Base-by-base conservation (phyloP, 73 alveolate genomes). In the Uronychia setigera region DNA sequence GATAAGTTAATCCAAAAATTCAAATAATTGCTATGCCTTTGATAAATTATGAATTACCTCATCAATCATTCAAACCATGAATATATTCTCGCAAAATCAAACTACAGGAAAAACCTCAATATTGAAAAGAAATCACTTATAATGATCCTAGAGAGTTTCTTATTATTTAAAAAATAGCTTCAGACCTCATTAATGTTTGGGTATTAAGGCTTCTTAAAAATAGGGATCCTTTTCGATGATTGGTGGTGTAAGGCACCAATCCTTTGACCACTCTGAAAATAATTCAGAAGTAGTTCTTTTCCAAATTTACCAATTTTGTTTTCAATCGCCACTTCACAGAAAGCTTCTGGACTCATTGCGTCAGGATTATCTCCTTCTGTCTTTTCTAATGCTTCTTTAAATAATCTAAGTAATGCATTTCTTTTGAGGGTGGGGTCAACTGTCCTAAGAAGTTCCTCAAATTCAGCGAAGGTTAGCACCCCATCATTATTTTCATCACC, bases 401-500 rank as follows among this genome's bases (percentile, higher is more conserved):
- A 88, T 46, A 88, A 77, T 29, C 77, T 81, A 13, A 83, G 19
- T 31, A 88, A 77, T 76, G 82, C 81, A 34, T 83, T 88, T 34
- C 74, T 29, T 0, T 76, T 31, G 0, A 88, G 27, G 26, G 30
- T 76, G 26, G 80, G 78, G 29, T 88, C 91, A 31, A 88, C 58
- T 74, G 46, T 78, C 26, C 30, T 60, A 77, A 88, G 58, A 31
- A 88, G 59, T 1, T 76, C 84, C 33, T 83, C 85, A 34, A 88
- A 88, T 58, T 83, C 90, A 27, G 28, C 58, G 59, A 83, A 79
- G 58, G 81, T 34, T 0, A 88, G 93, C 0, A 88, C 93, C 31
- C 93, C 93, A 88, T 88, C 93, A 32, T 87, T 87, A 58, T 88
- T 88, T 5, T 88, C 93, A 81, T 88, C 93, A 58, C 57, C 79